Base-by-base conservation (phyloP, 208 protist species). In the Acanthamoeba healyi region DNA sequence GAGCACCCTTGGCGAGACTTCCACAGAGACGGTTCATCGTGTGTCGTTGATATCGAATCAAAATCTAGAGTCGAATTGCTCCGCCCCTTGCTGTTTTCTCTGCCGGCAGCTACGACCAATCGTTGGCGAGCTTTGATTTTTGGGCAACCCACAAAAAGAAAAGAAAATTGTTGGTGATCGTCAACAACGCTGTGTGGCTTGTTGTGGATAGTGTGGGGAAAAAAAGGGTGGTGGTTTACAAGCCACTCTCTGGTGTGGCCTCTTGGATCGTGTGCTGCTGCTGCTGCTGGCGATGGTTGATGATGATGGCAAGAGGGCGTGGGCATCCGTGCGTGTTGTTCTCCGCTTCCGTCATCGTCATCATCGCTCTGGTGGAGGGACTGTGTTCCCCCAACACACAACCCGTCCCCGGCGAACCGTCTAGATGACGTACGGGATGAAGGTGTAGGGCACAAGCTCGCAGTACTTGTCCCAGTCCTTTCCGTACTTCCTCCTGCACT, bases 401-500 rank as follows among this genome's bases (percentile, higher is more conserved):
- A n/a, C n/a, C n/a, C n/a, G n/a, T n/a, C n/a, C n/a, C n/a, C n/a
- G n/a, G n/a, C n/a, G n/a, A n/a, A n/a, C n/a, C n/a, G n/a, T 19
- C 15, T 56, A 99, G 95, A 98, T 99, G 51, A 99, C 96, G 94
- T 97, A 98, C 15, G 99, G 99, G 94, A 99, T 99, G 93, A 99
- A 98, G 93, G 97, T 98, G 95, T 98, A 99, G 32, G 98, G 98
- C 17, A 99, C 98, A 12, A 97, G 24, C 65, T 95, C 94, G 92
- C 98, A 97, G 95, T 99, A 99, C 79, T 98, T 96, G 74, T 99
- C 98, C 98, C 99, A 99, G 94, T 99, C 95, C 94, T 98, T 97
- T 40, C 98, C 98, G 94, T 99, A 99, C 97, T 99, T 99, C 61
- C 88, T 94, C 22, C 88, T 93, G 95, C 98, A 99, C 84, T 97